Evolutionary conservation across 352 stramenopile species (phyloP), one percentile per base, ranked within the genome.

Genomic region (Phytopythium litorale): DNA sequence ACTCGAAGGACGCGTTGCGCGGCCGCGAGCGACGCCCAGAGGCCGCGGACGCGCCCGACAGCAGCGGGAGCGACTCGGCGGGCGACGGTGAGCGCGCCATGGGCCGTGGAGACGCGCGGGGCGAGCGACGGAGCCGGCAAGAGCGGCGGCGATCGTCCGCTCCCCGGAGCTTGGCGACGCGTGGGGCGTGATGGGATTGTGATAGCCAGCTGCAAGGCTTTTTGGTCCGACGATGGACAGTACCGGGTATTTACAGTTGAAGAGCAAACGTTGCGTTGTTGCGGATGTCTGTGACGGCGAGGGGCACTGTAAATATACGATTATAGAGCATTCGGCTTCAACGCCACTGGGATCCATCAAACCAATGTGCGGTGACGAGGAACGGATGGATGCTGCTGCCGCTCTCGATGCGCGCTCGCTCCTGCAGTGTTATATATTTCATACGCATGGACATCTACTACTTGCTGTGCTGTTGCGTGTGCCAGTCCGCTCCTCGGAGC

Each of bases 1-100:
- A 73, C 45, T 78, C 70, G 49, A 78, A 76, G 8, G 70, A 78
- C 65, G 68, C 54, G 19, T 53, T 67, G 53, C 64, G 63, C 53
- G 70, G 48, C 3, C 52, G 58, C 49, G 61, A 33, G n/a, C 40
- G 43, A 40, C 48, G 62, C 45, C 56, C 40, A 30, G 60, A 68
- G 8, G 45, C 54, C 45, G 66, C 45, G 2, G 51, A 53, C 16
- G 70, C 68, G 21, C 38, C 38, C 32, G 57, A 56, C 25, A 79
- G 58, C 11, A 79, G 48, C 38, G 68, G 71, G 16, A 62, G 70
- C 50, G 46, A 62, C 55, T 76, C 71, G 15, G 18, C 33, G 37
- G 48, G 32, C 6, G 53, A 37, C 3, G 35, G 21, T 0, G 53
- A 5, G 13, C 3, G 21, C n/a, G 53, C 33, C 53, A 58, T 58